A percentile compares a stretch with the other conserved stretches of the same genome.
Evolutionary conservation across 164 flowering plant genomes (phyloP).

Genomic region (Macadamia tetraphylla): DNA sequence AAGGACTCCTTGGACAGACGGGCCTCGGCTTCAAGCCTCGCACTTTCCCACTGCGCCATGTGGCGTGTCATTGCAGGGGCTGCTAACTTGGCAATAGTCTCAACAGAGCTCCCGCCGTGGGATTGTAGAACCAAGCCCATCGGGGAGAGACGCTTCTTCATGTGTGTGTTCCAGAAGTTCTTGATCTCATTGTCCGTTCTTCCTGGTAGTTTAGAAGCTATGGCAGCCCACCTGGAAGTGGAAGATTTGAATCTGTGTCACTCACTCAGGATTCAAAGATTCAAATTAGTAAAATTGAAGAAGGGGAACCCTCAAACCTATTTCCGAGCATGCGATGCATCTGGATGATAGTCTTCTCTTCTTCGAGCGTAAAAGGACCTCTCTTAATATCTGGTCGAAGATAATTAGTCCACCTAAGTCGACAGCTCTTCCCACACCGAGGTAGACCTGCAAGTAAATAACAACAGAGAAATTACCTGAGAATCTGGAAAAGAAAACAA

Average conservation of each 20-base stretch:
- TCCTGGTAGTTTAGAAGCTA: constrained; percentile 82
- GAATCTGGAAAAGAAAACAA: too few relatives aligned
- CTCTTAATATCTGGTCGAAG: constrained; percentile 92
- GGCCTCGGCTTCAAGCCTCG: constrained; percentile 92
- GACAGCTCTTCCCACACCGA: constrained; percentile 96
- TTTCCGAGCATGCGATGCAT: constrained; percentile 90
- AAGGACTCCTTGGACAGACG: constrained; percentile 69
- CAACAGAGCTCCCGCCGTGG: constrained; percentile 37
- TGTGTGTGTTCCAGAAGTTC: constrained; percentile 96
- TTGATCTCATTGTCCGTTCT: constrained; percentile 98
- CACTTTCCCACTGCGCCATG: constrained; percentile 99
- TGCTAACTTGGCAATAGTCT: constrained; percentile 3
- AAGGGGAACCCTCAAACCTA: constrained; percentile 33
- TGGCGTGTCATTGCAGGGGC: constrained; percentile 57
- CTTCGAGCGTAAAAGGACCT: constrained; percentile 77
- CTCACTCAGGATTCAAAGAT: neutral
- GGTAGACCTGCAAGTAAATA: constrained; percentile 50
- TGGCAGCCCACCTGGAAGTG: constrained; percentile 84
- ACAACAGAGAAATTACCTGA: neutral
- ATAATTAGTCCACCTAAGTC: constrained; percentile 93
- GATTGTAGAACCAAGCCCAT: constrained; percentile 70
- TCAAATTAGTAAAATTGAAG: too few relatives aligned
- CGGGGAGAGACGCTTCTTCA: constrained; percentile 64
- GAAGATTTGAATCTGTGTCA: too few relatives aligned
- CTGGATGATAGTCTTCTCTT: constrained; percentile 79